phyloP scores from a whole-genome alignment of 1,284 basidiomycete genomes.

The Neotropicomus parvogracilis region DNA sequence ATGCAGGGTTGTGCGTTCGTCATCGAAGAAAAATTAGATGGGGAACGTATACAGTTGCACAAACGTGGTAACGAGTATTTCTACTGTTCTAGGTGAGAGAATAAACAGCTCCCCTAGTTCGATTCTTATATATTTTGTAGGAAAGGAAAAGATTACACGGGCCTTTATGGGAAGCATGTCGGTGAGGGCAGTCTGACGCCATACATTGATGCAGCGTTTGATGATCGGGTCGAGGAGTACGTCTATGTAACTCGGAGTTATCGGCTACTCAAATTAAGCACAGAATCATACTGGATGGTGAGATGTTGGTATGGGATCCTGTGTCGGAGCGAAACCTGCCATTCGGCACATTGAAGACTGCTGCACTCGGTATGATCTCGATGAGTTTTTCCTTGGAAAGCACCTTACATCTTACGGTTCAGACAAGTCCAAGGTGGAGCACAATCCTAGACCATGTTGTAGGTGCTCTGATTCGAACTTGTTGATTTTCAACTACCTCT shows the following conservation, averaged over 20 bases:
- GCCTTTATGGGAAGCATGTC: conserved; percentile 82
- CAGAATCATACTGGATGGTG: conserved; percentile 90
- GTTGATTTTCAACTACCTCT: conserved; percentile 1
- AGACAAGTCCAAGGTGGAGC: conserved; percentile 70
- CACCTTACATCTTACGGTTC: conserved; percentile 5
- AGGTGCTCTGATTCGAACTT: conserved; percentile 30
- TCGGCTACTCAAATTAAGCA: conserved; percentile 1
- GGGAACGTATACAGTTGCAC: conserved; percentile 92
- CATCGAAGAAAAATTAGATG: conserved; percentile 95
- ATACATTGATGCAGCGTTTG: conserved; percentile 72
- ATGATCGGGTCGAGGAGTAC: conserved; percentile 74
- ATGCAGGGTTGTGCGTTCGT: conserved; percentile 75
- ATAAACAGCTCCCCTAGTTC: neutral
- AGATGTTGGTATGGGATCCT: conserved; percentile 97
- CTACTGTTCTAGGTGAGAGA: conserved; percentile 78
- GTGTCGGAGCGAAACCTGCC: conserved; percentile 80
- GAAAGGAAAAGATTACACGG: conserved; percentile 92
- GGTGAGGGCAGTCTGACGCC: conserved; percentile 84
- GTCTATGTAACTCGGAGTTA: conserved; percentile 28
- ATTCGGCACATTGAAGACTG: conserved; percentile 89
- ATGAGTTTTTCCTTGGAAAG: neutral
- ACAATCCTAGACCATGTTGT: conserved; percentile 86
- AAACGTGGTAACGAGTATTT: conserved; percentile 85
- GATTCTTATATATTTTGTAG: conserved; percentile 38
- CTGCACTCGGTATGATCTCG: conserved; percentile 62